phyloP scores from a whole-genome alignment of 2,329 filamentous ascomycete species.

The Fusarium mundagurra region DNA sequence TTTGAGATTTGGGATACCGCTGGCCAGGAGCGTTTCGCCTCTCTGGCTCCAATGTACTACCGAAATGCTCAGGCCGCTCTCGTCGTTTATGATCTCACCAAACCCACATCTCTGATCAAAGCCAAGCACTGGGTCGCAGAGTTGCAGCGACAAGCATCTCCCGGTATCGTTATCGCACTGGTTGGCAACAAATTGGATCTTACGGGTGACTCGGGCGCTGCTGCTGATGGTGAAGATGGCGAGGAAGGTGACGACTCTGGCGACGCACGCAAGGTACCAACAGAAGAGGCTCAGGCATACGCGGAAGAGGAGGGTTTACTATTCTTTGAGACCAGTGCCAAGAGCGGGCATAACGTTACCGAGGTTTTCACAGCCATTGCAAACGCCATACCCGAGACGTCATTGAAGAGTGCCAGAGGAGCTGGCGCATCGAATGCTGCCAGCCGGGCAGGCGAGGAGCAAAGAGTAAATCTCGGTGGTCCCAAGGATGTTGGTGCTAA shows the following conservation, averaged over 20 bases:
- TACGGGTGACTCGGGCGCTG: constrained; percentile 66
- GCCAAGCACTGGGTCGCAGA: constrained; percentile 99
- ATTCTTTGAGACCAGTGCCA: constrained; percentile 98
- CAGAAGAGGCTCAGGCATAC: constrained; percentile 90
- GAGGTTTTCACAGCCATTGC: constrained; percentile 99
- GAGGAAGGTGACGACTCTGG: constrained; percentile 70
- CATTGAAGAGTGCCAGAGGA: constrained; percentile 88
- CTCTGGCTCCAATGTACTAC: constrained; percentile 98
- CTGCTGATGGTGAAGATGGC: constrained; percentile 57
- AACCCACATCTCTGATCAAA: constrained; percentile 93
- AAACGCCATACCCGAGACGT: constrained; percentile 97
- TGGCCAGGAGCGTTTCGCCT: constrained; percentile 96
- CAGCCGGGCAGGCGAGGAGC: constrained; percentile 71
- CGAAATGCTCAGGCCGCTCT: constrained; percentile 97
- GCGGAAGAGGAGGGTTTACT: constrained; percentile 93
- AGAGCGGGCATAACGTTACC: constrained; percentile 92
- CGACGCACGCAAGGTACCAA: constrained; percentile 87
- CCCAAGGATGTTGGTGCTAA: constrained; percentile 79
- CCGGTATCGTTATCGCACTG: constrained; percentile 95
- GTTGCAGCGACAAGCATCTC: constrained; percentile 93
- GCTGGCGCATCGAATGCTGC: constrained; percentile 69
- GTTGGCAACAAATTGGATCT: constrained; percentile 98
- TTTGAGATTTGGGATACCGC: constrained; percentile 99
- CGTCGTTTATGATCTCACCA: constrained; percentile 98
- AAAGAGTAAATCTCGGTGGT: constrained; percentile 84